Conservation (phyloP, 2,329 filamentous ascomycete genomes). For the Colletotrichum simmondsii region DNA sequence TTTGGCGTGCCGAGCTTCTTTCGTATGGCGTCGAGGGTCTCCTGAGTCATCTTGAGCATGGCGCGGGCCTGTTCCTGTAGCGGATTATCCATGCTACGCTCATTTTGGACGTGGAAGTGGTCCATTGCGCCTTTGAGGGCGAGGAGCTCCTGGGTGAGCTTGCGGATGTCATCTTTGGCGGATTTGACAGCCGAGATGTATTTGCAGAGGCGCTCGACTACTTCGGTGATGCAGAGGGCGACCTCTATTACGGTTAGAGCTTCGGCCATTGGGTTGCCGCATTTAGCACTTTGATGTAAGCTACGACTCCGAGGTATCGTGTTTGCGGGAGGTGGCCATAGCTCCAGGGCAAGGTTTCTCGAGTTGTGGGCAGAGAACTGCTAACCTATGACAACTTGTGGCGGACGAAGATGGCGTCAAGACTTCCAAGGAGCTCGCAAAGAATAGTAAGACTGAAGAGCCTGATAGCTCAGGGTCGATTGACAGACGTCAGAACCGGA, state of each 20-base stretch:
- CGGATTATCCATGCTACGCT: background rate
- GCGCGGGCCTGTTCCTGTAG: slow-evolving; percentile 24
- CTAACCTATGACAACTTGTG: background rate
- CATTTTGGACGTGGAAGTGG: slow-evolving; percentile 32
- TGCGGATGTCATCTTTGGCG: slow-evolving; percentile 39
- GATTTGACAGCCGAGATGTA: slow-evolving; percentile 35
- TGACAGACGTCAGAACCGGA: background rate
- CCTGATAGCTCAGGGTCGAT: background rate
- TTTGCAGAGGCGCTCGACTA: slow-evolving; percentile 36
- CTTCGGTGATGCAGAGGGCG: slow-evolving; percentile 34
- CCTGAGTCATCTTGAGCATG: slow-evolving; percentile 38
- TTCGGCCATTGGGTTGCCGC: slow-evolving; percentile 35
- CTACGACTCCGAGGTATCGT: background rate
- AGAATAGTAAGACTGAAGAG: background rate
- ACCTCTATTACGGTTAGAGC: slow-evolving; percentile 36
- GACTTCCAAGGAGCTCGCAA: no score
- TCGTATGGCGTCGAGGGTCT: slow-evolving; percentile 36
- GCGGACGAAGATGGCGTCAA: background rate
- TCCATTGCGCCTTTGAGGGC: slow-evolving; percentile 39
- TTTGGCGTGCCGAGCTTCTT: slow-evolving; percentile 33
- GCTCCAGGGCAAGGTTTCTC: background rate
- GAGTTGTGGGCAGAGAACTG: background rate
- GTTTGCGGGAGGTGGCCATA: slow-evolving; percentile 2
- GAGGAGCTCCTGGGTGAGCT: slow-evolving; percentile 39
- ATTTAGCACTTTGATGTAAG: background rate